Conservation (phyloP, 495 filamentous ascomycete species). For the Penicillium desertorum region DNA sequence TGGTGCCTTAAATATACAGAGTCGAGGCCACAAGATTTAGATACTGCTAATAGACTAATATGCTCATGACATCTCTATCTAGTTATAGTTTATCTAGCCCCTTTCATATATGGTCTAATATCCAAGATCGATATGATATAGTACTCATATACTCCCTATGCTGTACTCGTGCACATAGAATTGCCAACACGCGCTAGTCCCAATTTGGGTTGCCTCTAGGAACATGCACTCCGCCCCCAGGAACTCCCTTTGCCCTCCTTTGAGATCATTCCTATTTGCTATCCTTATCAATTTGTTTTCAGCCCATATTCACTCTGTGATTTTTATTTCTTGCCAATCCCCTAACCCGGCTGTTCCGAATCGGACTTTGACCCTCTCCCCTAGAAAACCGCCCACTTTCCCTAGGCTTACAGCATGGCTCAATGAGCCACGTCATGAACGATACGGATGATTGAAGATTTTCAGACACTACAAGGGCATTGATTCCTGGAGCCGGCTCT, state of each 20-base stretch:
- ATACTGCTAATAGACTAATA: not conserved
- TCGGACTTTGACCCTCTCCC: slow-evolving; percentile 6
- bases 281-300: slow-evolving; percentile 9
- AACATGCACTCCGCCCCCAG: slow-evolving; percentile 11
- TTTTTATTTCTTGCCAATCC: not conserved
- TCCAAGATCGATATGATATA: not conserved
- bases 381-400: slow-evolving; percentile 10
- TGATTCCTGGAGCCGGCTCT: slow-evolving; percentile 27
- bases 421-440: slow-evolving; percentile 36
- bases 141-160: not conserved
- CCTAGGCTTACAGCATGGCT: slow-evolving; percentile 33
- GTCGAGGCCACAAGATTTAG: not conserved
- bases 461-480: slow-evolving; percentile 25
- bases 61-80: not conserved
- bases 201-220: slow-evolving; percentile 18
- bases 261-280: slow-evolving; percentile 9
- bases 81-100: not conserved
- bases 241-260: slow-evolving; percentile 17
- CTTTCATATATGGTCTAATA: not conserved
- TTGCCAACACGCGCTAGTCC: slow-evolving; percentile 21
- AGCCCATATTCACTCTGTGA: not conserved
- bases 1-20: not conserved
- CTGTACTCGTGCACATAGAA: not conserved
- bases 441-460: slow-evolving; percentile 30
- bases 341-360: slow-evolving; percentile 13